Evolutionary conservation across 2,329 filamentous ascomycete species (phyloP).

Genomic region (Neofusicoccum kwambonambiense): DNA sequence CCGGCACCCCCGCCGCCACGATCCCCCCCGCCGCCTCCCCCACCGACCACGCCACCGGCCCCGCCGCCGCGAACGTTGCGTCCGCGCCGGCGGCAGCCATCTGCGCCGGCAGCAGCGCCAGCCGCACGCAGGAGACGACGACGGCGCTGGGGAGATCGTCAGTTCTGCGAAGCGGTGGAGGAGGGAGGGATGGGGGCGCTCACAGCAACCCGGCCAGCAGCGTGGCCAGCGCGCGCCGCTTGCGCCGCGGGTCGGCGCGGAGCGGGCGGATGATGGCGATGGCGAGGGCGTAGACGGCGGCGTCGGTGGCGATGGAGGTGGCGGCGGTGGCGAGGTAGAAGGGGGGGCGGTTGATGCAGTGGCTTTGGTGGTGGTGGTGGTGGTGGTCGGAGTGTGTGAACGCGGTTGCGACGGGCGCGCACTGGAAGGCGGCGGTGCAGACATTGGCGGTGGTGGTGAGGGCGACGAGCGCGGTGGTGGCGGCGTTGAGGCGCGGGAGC

Average conservation of each 20-base stretch:
- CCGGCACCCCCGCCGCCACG: constrained; percentile 23
- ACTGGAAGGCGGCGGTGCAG: constrained; percentile 22
- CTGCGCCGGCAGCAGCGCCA: constrained; percentile 24
- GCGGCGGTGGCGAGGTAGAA: constrained; percentile 27
- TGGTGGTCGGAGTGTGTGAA: constrained; percentile 21
- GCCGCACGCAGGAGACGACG: constrained; percentile 24
- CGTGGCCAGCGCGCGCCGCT: constrained; percentile 19
- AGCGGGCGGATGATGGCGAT: constrained; percentile 25
- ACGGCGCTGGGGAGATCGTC: constrained; percentile 20
- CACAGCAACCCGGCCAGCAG: constrained; percentile 26
- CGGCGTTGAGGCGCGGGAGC: neutral
- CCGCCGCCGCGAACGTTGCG: constrained; percentile 23
- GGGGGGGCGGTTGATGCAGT: constrained; percentile 24
- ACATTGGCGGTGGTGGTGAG: constrained; percentile 4
- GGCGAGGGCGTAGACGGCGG: constrained; percentile 25
- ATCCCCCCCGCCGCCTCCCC: constrained; percentile 25
- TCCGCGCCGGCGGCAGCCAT: constrained; percentile 19
- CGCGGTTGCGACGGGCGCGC: constrained; percentile 24
- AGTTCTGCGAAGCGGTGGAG: neutral
- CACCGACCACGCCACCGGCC: constrained; percentile 26
- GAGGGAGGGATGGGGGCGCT: neutral
- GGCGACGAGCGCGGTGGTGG: constrained; percentile 17
- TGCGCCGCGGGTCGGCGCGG: constrained; percentile 24
- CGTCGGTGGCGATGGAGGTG: constrained; percentile 23
- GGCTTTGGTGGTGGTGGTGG: neutral